Evolutionary conservation across 2,329 filamentous ascomycete genomes (phyloP).

Genomic region (Pseudogymnoascus sp.): DNA sequence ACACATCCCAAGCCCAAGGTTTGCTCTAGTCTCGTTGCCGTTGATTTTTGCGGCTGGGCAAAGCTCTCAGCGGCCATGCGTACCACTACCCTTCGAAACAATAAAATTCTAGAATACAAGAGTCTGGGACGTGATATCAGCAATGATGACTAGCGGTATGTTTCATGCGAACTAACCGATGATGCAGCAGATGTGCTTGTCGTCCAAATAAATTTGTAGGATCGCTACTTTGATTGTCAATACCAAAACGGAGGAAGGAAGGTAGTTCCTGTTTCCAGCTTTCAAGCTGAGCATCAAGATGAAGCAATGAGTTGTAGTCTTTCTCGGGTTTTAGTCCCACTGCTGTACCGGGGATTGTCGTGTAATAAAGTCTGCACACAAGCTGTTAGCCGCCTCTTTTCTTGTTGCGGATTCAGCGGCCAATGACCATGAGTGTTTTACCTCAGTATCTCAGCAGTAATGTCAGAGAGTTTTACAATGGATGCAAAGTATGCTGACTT

Average conservation of each 20-base stretch:
- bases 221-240: not conserved
- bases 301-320: not conserved
- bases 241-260: not conserved
- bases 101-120: not conserved
- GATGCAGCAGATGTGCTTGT: constrained; percentile 5
- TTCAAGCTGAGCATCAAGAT: not conserved
- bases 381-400: not conserved
- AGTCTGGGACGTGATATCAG: not conserved
- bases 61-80: not conserved
- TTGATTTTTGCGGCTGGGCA: not conserved
- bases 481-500: constrained; percentile 4
- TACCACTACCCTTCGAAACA: not conserved
- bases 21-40: not conserved
- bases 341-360: not conserved
- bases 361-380: not conserved
- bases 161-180: constrained; percentile 1
- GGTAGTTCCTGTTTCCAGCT: not conserved
- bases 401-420: not conserved
- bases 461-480: constrained; percentile 3
- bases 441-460: not conserved
- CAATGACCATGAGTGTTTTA: not conserved
- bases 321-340: not conserved
- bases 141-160: not conserved
- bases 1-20: not conserved
- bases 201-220: not conserved